A percentile compares a stretch with the other conserved stretches of the same genome.
Conservation (phyloP, 2,329 filamentous ascomycete genomes). For the Didymella segeticola region DNA sequence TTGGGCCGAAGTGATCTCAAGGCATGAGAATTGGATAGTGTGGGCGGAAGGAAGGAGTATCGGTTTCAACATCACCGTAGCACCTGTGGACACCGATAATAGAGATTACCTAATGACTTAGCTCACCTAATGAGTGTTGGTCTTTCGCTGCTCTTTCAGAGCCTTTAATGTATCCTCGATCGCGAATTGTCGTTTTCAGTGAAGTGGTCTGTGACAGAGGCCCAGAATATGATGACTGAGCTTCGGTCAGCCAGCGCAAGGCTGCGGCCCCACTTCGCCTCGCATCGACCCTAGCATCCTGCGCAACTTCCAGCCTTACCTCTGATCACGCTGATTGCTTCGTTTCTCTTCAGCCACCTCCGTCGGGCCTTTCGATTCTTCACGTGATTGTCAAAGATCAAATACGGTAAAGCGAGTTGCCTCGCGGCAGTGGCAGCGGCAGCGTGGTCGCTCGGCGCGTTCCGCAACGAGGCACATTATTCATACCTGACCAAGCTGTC, state of each 20-base stretch:
- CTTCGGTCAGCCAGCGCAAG: background rate
- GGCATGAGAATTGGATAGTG: background rate
- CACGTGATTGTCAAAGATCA: background rate
- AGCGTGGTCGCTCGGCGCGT: background rate
- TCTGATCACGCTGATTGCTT: background rate
- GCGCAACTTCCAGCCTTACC: background rate
- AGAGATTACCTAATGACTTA: background rate
- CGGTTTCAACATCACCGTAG: too few relatives aligned
- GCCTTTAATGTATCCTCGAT: too few relatives aligned
- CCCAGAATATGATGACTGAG: constrained; percentile 6
- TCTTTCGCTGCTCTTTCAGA: too few relatives aligned
- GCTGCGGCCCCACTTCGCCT: background rate
- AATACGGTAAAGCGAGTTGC: background rate
- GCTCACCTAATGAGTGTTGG: too few relatives aligned
- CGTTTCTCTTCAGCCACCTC: background rate
- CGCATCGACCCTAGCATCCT: too few relatives aligned
- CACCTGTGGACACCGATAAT: too few relatives aligned
- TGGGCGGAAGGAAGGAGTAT: background rate
- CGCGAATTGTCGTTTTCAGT: too few relatives aligned
- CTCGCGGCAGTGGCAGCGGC: background rate
- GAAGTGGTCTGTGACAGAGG: too few relatives aligned
- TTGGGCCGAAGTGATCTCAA: constrained; percentile 37
- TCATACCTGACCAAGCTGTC: background rate
- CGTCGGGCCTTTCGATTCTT: too few relatives aligned
- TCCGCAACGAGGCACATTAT: background rate